Percentiles rank a stretch among this genome's conserved stretches.
Conservation (phyloP, 768 basidiomycete species). For the Hortiboletus campestris region DNA sequence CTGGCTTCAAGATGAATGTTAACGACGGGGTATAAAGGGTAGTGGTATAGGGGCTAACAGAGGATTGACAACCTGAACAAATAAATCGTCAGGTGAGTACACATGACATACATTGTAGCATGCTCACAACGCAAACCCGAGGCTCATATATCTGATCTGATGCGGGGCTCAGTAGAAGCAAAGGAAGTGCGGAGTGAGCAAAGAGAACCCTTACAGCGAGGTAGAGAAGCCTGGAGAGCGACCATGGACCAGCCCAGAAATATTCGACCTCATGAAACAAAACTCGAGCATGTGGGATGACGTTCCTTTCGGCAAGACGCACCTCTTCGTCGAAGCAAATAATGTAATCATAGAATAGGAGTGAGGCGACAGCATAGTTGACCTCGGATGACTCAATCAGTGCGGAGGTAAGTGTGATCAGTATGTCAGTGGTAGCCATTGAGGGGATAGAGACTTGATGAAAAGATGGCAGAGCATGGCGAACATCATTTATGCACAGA, state of each 20-base stretch:
- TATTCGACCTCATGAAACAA: background rate
- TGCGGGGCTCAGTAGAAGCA: background rate
- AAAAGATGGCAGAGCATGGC: background rate
- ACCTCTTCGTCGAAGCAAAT: constrained; percentile 5
- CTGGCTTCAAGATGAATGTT: background rate
- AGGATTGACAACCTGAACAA: background rate
- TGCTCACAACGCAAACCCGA: constrained; percentile 2
- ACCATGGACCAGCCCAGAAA: constrained; percentile 5
- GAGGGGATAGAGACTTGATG: background rate
- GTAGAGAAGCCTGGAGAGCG: constrained; percentile 7
- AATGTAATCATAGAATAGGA: constrained; percentile 6
- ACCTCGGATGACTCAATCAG: background rate
- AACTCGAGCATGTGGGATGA: background rate
- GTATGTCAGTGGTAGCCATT: background rate
- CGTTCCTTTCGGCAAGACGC: background rate
- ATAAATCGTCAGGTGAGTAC: background rate
- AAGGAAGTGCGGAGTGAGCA: background rate
- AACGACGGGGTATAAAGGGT: background rate
- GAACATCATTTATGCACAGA: too few relatives aligned
- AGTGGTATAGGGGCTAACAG: background rate
- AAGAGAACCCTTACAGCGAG: background rate
- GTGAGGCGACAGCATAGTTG: background rate
- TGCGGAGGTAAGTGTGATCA: background rate
- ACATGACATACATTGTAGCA: background rate
- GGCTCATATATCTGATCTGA: constrained; percentile 7